Base-by-base conservation (phyloP, 371 early-diverging fungal genomes). In the Capillidium rhysosporum region DNA sequence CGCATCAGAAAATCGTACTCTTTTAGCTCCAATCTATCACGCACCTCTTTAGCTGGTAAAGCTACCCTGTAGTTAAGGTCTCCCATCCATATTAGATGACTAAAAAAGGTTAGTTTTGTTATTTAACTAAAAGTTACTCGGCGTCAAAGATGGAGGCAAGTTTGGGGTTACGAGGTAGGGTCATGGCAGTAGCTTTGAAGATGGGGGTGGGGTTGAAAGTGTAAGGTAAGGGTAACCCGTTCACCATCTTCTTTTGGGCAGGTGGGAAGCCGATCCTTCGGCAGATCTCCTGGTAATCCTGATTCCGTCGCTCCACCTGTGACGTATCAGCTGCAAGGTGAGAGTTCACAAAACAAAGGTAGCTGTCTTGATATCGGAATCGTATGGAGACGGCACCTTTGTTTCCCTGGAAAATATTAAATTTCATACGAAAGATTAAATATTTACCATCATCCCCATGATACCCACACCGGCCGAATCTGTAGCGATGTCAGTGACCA, bases 61-160 rank as follows among this genome's bases (percentile, higher is more conserved):
- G 73, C 73, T 24, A 96, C 67, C 2, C 97, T 76, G 63, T 94
- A 94, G 58, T 96, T 96, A 57, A 96, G 65, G 62, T 96, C 97
- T 14, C 97, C 97, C 30, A 89, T 60, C 89, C 92, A 95, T 44
- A 96, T 65, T 25, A 93, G 59, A 59, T 83, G 76, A 56, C 85
- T 84, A 59, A 51, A 16, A 38, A 38, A 38, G 14, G 7, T n/a
- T 48, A 10, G 54, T 20, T 39, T 30, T 23, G 31, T 25, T 25
- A 58, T 10, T 40, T 14, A 16, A 47, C 20, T 9, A 28, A 24
- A 14, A 16, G 7, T 49, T 24, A 40, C 16, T 40, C 28, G 43
- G 31, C 16, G 24, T 31, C 45, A 54, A 44, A 21, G n/a, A 16
- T 51, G 24, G 28, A 45, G 39, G 39, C 10, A 34, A 43, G 12